Evolutionary conservation across 1,284 basidiomycete species (phyloP), one percentile per base, ranked within the genome.

Genomic region (Phellopilus nigrolimitatus): DNA sequence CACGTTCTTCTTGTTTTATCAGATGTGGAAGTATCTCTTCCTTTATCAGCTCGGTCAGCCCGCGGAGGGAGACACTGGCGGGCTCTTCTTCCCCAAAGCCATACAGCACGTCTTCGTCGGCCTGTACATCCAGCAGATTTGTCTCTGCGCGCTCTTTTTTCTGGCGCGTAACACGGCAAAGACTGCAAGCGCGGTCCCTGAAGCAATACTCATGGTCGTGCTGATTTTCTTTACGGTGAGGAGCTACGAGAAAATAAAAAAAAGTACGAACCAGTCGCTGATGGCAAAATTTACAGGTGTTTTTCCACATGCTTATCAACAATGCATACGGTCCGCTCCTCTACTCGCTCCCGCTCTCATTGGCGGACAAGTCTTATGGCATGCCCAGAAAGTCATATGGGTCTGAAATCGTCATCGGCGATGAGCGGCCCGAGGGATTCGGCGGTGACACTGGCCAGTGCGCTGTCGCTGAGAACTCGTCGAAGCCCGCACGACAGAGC

Each of bases 91-190:
- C 76, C 94, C 94, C 40, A 91, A 88, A 68, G 95, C 97, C 1
- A 82, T 99, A 39, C 82, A 88, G 49, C 95, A 97, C 62, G 66
- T 95, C 37, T 97, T 98, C 61, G 90, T 93, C n/a, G 95, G 93
- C 3, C 59, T 95, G 61, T 97, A 97, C 65, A 77, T 97, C 49
- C 78, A 88, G 61, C 83, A 89, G 64, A 64, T 95, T 47, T 94
- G 90, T 65, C 71, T 97, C 15, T 77, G 79, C 25, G 88, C 88
- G 1, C 69, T 97, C 58, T 97, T 97, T 78, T 95, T 97, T 83
- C 74, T 97, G 3, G 80, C 84, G 0, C 73, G 71, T 43, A 68
- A 91, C 57, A 60, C 68, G 13, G 68, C 79, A 19, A 51, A 66
- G 0, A 70, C 81, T 0, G 67, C 80, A 0, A 76, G 75, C 15